Percentiles rank a stretch among this genome's conserved stretches.
Evolutionary conservation across 306 rosid species (phyloP).

Genomic region (Cicer chorassanicum): DNA sequence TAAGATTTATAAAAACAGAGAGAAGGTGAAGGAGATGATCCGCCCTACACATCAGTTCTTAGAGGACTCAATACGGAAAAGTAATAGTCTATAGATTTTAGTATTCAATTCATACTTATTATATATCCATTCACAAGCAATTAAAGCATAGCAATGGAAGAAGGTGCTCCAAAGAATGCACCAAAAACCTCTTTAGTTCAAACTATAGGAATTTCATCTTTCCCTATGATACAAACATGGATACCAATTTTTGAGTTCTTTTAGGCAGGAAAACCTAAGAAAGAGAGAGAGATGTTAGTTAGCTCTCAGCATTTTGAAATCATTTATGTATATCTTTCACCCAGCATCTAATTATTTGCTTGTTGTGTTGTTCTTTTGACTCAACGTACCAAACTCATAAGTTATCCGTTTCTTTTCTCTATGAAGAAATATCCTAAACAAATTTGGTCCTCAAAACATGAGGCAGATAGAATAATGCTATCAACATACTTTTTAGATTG

Average conservation of each 20-base stretch:
- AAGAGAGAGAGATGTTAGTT: conserved; percentile 47
- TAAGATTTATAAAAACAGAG: conserved; percentile 82
- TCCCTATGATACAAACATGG: conserved; percentile 59
- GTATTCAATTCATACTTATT: conserved; percentile 44
- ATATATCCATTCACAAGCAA: conserved; percentile 36
- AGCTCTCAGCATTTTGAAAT: conserved; percentile 50
- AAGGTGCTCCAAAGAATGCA: conserved; percentile 51
- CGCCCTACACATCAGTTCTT: conserved; percentile 69
- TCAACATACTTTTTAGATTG: too few species aligned
- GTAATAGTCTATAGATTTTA: conserved; percentile 49
- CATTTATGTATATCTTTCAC: conserved; percentile 55
- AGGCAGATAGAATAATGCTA: not conserved
- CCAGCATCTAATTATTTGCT: conserved; percentile 37
- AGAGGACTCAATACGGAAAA: conserved; percentile 76
- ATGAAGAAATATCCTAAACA: conserved; percentile 2
- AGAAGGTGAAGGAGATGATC: conserved; percentile 78
- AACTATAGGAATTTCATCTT: conserved; percentile 54
- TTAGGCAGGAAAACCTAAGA: conserved; percentile 56
- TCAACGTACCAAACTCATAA: conserved; percentile 39
- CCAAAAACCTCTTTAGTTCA: conserved; percentile 44
- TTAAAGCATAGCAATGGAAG: conserved; percentile 43
- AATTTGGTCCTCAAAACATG: not conserved
- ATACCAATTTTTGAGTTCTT: conserved; percentile 62
- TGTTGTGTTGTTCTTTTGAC: conserved; percentile 12
- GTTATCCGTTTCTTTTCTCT: conserved; percentile 15